Base-by-base conservation (phyloP, 148 eudicot species). In the Cornus florida region DNA sequence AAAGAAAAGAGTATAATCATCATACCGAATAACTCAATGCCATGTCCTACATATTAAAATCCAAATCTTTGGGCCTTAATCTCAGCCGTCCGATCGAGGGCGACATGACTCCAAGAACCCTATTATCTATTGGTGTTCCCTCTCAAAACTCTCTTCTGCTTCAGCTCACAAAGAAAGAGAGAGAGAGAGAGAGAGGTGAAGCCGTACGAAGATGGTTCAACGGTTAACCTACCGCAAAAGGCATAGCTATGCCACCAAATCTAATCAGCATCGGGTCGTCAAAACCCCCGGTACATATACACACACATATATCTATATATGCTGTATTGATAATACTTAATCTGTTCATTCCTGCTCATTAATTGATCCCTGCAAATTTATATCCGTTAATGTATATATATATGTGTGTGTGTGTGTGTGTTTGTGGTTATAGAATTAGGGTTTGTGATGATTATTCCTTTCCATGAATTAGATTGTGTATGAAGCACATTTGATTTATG, bases 211-310 rank as follows among this genome's bases (percentile, higher is more conserved):
- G 73, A 90, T 90, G 93, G 93, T 88, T 77, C 88, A 87, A 65
- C 87, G 94, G 62, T 79, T 91, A 10, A 87, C 89, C 7, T 91
- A 91, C 81, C 86, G 91, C 0, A 79, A 41, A 7, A 82, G 94
- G 19, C 94, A 91, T 62, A 90, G 91, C 79, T 90, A 90, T 75
- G 91, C 93, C 72, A 90, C 93, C 85, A 90, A 90, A 75, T 90
- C 93, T 12, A 90, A 88, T 87, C 89, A 88, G 78, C 91, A 88
- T 72, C 73, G 93, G 57, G 71, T 90, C 79, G 93, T 91, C 82
- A 91, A 91, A 83, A 91, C 91, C 68, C 94, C 94, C 39, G 94
- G 94, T 91, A 87, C 4, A 73, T 72, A 22, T 66, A n/a, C 67
- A 43, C n/a, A 10, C 20, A 20, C 20, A 62, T 62, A 62, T 62